phyloP scores from a whole-genome alignment of 805 yeast species.

The Metschnikowia similis region DNA sequence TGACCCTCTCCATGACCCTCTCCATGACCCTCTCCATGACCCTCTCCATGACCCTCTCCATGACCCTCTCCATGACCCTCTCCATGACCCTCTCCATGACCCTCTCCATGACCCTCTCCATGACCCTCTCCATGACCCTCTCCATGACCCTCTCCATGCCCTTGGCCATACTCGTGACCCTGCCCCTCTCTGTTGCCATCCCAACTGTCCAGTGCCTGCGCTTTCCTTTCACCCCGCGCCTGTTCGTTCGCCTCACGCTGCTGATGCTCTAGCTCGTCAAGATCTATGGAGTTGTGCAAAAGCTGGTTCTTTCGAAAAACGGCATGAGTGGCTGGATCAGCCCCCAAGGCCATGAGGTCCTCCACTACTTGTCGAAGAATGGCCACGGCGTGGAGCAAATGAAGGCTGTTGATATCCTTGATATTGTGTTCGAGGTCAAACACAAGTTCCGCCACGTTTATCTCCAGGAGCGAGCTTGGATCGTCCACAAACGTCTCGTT shows the following conservation, averaged over 20 bases:
- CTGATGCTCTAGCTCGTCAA: constrained; percentile 6
- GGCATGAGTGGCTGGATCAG: constrained; percentile 19
- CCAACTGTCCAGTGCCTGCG: not conserved
- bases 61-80: not conserved
- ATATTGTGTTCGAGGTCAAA: constrained; percentile 28
- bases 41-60: too few species aligned
- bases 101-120: not conserved
- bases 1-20: not conserved
- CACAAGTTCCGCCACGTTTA: constrained; percentile 29
- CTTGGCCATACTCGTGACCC: too few species aligned
- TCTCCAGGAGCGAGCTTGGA: constrained; percentile 32
- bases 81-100: not conserved
- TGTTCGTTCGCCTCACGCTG: not conserved
- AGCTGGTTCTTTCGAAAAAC: constrained; percentile 27
- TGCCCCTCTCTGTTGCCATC: not conserved
- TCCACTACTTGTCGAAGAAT: constrained; percentile 27
- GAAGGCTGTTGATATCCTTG: constrained; percentile 33
- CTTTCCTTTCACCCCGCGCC: not conserved
- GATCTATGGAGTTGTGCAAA: constrained; percentile 14
- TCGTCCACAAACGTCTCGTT: constrained; percentile 41
- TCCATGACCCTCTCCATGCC: too few species aligned
- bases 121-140: not conserved
- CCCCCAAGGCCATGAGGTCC: constrained; percentile 30
- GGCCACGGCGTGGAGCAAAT: constrained; percentile 31
- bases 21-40: not conserved